A percentile compares a stretch with the other conserved stretches of the same genome.
phyloP scores from a whole-genome alignment of 2,329 filamentous ascomycete species.

The Acephala macrosclerotiorum region DNA sequence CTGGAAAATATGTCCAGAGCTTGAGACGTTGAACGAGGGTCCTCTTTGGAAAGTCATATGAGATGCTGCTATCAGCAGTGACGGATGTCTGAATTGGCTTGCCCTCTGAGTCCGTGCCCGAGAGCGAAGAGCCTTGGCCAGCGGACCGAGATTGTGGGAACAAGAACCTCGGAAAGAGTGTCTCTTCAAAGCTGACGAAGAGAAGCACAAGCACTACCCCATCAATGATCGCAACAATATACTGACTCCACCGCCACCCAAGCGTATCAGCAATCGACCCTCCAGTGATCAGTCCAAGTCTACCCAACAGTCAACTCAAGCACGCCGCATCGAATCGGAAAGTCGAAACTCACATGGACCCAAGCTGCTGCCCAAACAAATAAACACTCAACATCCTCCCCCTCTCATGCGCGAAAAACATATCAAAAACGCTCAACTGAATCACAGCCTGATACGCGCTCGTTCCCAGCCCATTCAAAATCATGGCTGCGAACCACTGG shows the following conservation, averaged over 20 bases:
- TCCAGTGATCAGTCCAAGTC: constrained; percentile 1
- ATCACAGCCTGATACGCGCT: constrained; percentile 9
- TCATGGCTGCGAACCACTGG: constrained; percentile 6
- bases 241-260: constrained; percentile 1
- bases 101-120: background rate
- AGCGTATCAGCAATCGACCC: constrained; percentile 7
- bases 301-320: too few species aligned
- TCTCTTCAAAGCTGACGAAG: constrained; percentile 1
- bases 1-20: background rate
- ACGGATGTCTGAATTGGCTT: background rate
- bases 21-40: constrained; percentile 7
- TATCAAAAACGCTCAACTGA: constrained; percentile 7
- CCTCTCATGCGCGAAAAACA: constrained; percentile 10
- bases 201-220: background rate
- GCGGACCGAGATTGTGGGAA: background rate
- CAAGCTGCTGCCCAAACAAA: constrained; percentile 9
- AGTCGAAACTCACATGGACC: background rate
- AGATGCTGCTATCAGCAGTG: background rate
- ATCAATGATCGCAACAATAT: constrained; percentile 9
- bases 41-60: constrained; percentile 6
- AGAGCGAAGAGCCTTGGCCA: background rate
- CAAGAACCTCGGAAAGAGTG: constrained; percentile 2
- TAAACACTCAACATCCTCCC: constrained; percentile 7
- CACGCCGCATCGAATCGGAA: background rate
- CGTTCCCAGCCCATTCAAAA: constrained; percentile 1